Base-by-base conservation (phyloP, 306 rosid genomes). In the Pyrus betulifolia region DNA sequence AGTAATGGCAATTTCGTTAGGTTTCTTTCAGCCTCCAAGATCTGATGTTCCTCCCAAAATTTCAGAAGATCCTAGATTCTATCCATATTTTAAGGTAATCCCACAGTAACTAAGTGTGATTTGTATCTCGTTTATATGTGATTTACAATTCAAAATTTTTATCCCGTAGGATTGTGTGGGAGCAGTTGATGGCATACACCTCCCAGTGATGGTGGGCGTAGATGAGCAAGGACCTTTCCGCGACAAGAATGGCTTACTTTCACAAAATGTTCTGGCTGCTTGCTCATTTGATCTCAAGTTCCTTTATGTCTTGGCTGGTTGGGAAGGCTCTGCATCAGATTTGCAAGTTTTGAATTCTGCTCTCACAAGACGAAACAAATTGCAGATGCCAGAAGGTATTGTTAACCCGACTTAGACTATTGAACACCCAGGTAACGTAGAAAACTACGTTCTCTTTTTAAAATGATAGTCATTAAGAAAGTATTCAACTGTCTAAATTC, bases 211-310 rank as follows among this genome's bases (percentile, higher is more conserved):
- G 80, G 98, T 93, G 69, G 97, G 98, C 31, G 91, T 93, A 75
- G 97, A 91, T 70, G 98, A 93, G 67, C 98, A 93, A 83, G 98
- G 93, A 69, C 98, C 98, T 78, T 93, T 93, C 87, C 98, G 98
- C 76, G 84, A 93, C 80, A 91, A 87, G 87, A 85, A 89, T 11
- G 98, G 98, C 63, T 82, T 88, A 74, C 93, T 89, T 80, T 91
- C 98, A 27, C 98, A 93, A 81, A 80, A 85, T 76, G 86, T 91
- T 78, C 82, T 93, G 68, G 97, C 91, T 59, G 98, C 98, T 22
- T 93, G 95, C 88, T 93, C 98, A 6, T 89, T 93, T 83, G 97
- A 93, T 81, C 90, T 93, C 78, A 91, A 81, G 88, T 91, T 93
- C 80, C 93, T 89, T 82, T 93, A 91, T 59, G 91, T 93, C 73